Evolutionary conservation across 139 green algal species (phyloP).

Genomic region (Desmodesmus armatus): DNA sequence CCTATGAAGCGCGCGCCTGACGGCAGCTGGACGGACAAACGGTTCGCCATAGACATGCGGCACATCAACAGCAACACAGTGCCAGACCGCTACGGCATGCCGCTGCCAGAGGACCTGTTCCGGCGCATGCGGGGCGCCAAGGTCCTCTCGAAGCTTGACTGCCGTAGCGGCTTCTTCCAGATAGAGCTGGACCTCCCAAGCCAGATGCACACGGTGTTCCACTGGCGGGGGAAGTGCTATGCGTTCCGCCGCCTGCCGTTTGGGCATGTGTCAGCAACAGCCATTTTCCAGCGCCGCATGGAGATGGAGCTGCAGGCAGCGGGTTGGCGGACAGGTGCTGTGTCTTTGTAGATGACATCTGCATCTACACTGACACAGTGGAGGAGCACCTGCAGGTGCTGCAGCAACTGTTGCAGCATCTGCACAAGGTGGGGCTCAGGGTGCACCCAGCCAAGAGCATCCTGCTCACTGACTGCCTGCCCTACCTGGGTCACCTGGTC

Average conservation of each 20-base stretch:
- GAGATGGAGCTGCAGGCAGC: conserved; percentile 27
- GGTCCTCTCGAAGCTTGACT: too few relatives aligned
- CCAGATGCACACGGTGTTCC: too few relatives aligned
- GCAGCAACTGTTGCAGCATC: conserved; percentile 19
- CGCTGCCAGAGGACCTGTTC: too few relatives aligned
- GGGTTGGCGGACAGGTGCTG: neutral
- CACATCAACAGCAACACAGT: too few relatives aligned
- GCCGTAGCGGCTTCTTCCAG: too few relatives aligned
- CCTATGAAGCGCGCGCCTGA: too few relatives aligned
- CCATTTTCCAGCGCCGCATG: conserved; percentile 40
- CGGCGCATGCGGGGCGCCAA: too few relatives aligned
- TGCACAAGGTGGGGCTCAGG: conserved; percentile 12
- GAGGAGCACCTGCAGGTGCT: conserved; percentile 45
- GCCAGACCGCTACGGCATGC: too few relatives aligned
- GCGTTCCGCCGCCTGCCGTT: conserved; percentile 34
- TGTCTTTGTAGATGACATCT: conserved; percentile 54
- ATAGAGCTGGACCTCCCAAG: too few relatives aligned
- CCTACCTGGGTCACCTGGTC: conserved; percentile 57
- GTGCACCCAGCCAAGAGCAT: conserved; percentile 48
- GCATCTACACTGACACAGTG: neutral
- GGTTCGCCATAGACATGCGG: too few relatives aligned
- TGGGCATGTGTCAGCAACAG: conserved; percentile 33
- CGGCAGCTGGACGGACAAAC: too few relatives aligned
- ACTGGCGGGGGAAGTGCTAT: conserved; percentile 16
- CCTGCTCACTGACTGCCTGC: neutral